phyloP scores from a whole-genome alignment of 371 early-diverging fungal genomes.

The Apophysomyces sp. region DNA sequence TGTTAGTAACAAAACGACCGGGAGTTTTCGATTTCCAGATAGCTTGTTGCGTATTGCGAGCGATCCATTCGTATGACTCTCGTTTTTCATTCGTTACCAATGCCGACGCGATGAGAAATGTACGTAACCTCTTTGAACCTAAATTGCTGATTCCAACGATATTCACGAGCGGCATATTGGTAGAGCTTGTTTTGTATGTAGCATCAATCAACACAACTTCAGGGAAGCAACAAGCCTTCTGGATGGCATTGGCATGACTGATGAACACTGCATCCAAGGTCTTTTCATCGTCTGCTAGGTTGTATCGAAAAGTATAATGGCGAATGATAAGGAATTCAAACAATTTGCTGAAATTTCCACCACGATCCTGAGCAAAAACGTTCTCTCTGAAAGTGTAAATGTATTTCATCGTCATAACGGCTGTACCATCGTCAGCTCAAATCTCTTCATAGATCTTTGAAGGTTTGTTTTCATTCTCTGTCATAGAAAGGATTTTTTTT shows the following conservation, averaged over 20 bases:
- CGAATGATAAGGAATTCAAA: background rate
- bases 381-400: background rate
- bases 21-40: background rate
- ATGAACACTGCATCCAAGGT: background rate
- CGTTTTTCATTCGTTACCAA: background rate
- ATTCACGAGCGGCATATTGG: slow-evolving; percentile 51
- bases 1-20: background rate
- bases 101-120: background rate
- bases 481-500: background rate
- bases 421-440: background rate
- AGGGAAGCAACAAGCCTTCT: background rate
- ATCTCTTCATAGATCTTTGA: background rate
- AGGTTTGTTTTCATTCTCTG: background rate
- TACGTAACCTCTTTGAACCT: background rate
- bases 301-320: background rate
- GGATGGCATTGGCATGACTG: background rate
- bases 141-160: slow-evolving; percentile 5
- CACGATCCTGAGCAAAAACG: background rate
- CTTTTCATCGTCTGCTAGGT: background rate
- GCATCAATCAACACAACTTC: slow-evolving; percentile 34
- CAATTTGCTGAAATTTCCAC: background rate
- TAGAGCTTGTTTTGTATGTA: slow-evolving; percentile 38
- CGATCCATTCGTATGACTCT: background rate
- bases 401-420: background rate
- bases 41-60: background rate